Evolutionary conservation across 768 basidiomycete genomes (phyloP).

Genomic region (Termitomyces sp.): DNA sequence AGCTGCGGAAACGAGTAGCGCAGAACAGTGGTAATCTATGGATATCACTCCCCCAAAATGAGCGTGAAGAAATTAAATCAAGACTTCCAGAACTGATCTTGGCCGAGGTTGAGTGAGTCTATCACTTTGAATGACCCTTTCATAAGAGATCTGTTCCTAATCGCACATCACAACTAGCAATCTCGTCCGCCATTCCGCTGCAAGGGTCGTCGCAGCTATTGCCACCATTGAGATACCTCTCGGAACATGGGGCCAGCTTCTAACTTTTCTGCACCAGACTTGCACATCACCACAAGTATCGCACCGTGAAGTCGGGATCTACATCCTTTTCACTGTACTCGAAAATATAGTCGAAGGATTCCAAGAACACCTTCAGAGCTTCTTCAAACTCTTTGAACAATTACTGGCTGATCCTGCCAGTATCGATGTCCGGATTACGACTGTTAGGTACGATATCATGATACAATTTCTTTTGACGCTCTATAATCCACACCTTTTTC

Average conservation of each 20-base stretch:
- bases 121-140: neutral
- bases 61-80: constrained; percentile 81
- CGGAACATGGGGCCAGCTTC: constrained; percentile 80
- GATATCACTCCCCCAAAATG: constrained; percentile 61
- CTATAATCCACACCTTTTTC: neutral
- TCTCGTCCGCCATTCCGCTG: constrained; percentile 88
- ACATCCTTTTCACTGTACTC: constrained; percentile 85
- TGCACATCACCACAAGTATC: constrained; percentile 62
- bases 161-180: constrained; percentile 45
- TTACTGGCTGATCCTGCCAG: constrained; percentile 82
- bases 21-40: constrained; percentile 81
- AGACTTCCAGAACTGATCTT: constrained; percentile 78
- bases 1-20: constrained; percentile 88
- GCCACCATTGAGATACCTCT: constrained; percentile 82
- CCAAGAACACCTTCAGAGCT: constrained; percentile 64
- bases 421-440: constrained; percentile 85
- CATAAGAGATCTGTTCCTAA: constrained; percentile 8
- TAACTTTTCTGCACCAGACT: constrained; percentile 82
- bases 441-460: constrained; percentile 57
- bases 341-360: constrained; percentile 91
- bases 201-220: constrained; percentile 91
- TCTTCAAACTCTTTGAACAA: constrained; percentile 77
- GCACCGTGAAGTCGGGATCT: constrained; percentile 91
- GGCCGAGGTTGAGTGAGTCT: constrained; percentile 68
- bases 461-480: neutral